Conservation (phyloP, 208 protist genomes). For the Leishmania tropica region DNA sequence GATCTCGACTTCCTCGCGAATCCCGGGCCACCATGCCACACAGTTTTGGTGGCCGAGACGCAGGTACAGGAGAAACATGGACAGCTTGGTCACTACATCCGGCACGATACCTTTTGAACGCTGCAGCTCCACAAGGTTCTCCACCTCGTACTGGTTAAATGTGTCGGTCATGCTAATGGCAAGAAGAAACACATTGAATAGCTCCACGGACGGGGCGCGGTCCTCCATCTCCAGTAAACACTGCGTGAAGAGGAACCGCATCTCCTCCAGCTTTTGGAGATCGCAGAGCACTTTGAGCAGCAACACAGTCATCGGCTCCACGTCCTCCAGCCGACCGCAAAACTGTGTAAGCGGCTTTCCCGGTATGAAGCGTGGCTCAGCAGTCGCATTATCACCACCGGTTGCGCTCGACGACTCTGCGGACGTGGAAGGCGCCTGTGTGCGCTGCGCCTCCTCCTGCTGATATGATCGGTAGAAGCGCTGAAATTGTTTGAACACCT, state of each 20-base stretch:
- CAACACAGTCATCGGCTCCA: slow-evolving; percentile 74
- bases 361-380: background rate
- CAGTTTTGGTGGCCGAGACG: slow-evolving; percentile 69
- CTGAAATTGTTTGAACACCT: slow-evolving; percentile 81
- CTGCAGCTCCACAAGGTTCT: slow-evolving; percentile 83
- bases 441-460: slow-evolving; percentile 17
- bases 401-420: background rate
- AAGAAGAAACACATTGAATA: slow-evolving; percentile 89
- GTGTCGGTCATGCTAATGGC: slow-evolving; percentile 87
- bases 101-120: slow-evolving; percentile 46
- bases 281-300: slow-evolving; percentile 90
- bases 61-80: slow-evolving; percentile 82
- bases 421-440: background rate
- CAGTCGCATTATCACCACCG: background rate
- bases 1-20: slow-evolving; percentile 54
- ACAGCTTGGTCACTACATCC: slow-evolving; percentile 80
- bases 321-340: slow-evolving; percentile 58
- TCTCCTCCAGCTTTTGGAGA: slow-evolving; percentile 78
- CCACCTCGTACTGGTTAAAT: slow-evolving; percentile 87
- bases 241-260: slow-evolving; percentile 91
- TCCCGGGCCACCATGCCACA: slow-evolving; percentile 60
- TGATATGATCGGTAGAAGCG: slow-evolving; percentile 50
- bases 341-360: slow-evolving; percentile 72
- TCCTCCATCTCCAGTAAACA: slow-evolving; percentile 69
- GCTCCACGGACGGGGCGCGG: slow-evolving; percentile 57